Evolutionary conservation across 2,329 filamentous ascomycete genomes (phyloP).

Genomic region (Verticillium zaregamsianum): DNA sequence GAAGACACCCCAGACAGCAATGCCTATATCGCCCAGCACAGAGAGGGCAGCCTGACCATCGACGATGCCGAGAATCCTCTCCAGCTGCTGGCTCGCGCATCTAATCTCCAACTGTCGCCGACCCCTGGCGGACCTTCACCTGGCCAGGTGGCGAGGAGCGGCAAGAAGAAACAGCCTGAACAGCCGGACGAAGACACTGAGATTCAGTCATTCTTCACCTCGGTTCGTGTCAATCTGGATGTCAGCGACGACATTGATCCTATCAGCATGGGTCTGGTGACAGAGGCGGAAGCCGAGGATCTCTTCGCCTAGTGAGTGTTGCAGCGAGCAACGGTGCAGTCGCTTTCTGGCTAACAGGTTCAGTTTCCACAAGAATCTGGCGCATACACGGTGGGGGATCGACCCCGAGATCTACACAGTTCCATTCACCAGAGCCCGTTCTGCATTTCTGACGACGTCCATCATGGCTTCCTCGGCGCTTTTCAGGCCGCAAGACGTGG

Average conservation of each 20-base stretch:
- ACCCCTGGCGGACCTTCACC: conserved; percentile 18
- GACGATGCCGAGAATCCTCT: conserved; percentile 74
- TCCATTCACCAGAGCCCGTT: conserved; percentile 61
- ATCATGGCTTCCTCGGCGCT: conserved; percentile 65
- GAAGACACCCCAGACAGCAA: conserved; percentile 20
- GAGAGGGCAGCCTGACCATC: conserved; percentile 52
- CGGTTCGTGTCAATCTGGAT: conserved; percentile 59
- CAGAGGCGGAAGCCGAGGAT: conserved; percentile 57
- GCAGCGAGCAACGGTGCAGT: background rate
- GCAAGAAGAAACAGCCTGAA: conserved; percentile 20
- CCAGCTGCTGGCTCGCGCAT: conserved; percentile 68
- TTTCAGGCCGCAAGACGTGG: conserved; percentile 59
- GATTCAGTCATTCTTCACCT: conserved; percentile 63
- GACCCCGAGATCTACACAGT: conserved; percentile 64
- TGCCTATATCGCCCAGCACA: conserved; percentile 16
- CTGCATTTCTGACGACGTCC: conserved; percentile 68
- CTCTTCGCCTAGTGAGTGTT: conserved; percentile 59
- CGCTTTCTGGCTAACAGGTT: background rate
- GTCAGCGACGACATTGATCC: conserved; percentile 62
- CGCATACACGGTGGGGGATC: conserved; percentile 71
- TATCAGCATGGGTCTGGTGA: conserved; percentile 65
- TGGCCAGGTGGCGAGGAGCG: conserved; percentile 5
- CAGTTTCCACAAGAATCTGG: conserved; percentile 66
- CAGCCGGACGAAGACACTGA: conserved; percentile 35
- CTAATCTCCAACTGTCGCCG: conserved; percentile 58